These are phyloP conservation scores for Hyphopichia pseudoburtonii DNA, from an alignment of 1,139 yeast genomes.

Conservation along the genomic window DNA sequence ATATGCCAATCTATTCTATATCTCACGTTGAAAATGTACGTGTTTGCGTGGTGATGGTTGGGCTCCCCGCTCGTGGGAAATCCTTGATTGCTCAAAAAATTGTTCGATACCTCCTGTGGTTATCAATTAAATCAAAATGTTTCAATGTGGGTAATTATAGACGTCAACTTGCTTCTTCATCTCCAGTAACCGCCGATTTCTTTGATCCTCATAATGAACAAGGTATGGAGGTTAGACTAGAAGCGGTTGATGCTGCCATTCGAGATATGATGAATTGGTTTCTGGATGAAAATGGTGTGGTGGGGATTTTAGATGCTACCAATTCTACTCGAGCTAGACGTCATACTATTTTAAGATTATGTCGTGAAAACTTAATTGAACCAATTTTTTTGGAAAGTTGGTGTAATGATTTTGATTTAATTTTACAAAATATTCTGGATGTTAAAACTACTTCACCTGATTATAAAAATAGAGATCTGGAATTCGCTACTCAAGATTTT, in stretches of 20 bases:
- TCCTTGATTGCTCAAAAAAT: slow-evolving; percentile 80
- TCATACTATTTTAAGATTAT: slow-evolving; percentile 58
- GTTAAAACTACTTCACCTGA: slow-evolving; percentile 89
- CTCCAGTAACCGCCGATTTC: slow-evolving; percentile 59
- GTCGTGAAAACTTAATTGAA: slow-evolving; percentile 69
- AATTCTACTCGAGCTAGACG: slow-evolving; percentile 73
- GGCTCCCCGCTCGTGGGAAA: slow-evolving; percentile 72
- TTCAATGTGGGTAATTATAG: slow-evolving; percentile 90
- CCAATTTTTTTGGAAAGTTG: slow-evolving; percentile 92
- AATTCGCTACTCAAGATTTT: slow-evolving; percentile 71
- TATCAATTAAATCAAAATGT: slow-evolving; percentile 80
- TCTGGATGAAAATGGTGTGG: slow-evolving; percentile 74
- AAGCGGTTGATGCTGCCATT: slow-evolving; percentile 73
- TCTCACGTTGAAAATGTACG: slow-evolving; percentile 71
- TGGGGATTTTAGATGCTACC: slow-evolving; percentile 89
- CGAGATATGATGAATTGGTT: slow-evolving; percentile 91
- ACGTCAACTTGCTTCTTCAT: slow-evolving; percentile 47
- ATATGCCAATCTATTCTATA: slow-evolving; percentile 73
- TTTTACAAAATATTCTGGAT: slow-evolving; percentile 77
- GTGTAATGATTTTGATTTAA: slow-evolving; percentile 80
- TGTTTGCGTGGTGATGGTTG: slow-evolving; percentile 77
- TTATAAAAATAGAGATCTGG: slow-evolving; percentile 70
- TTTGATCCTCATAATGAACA: slow-evolving; percentile 68
- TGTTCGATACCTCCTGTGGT: slow-evolving; percentile 89
- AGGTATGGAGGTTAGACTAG: slow-evolving; percentile 60